Evolutionary conservation across 352 stramenopile species (phyloP), one percentile per base, ranked within the genome.

Genomic region (Globisporangium nagaii): DNA sequence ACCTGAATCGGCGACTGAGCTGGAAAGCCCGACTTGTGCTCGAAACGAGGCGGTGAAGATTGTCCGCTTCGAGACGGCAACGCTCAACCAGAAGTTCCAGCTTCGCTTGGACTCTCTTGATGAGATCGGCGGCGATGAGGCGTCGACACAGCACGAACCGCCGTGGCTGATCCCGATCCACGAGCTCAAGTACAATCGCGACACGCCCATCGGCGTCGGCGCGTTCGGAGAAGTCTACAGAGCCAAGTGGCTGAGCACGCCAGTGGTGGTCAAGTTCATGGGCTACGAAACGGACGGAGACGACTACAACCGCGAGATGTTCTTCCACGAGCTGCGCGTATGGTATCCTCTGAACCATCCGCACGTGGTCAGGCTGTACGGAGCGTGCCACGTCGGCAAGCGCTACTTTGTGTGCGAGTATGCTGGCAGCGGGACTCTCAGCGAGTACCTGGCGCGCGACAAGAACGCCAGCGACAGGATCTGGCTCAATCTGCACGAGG

Each of bases 391-490:
- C 20, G 13, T 45, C 3, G 39, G 20, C 39, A 45, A 45, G 37
- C 37, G 37, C 7, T 42, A 42, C 37, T 42, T 37, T 27, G 43
- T 50, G 43, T 22, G 19, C 27, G 44, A 51, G 28, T 25, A 39
- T 28, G 30, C 30, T 22, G n/a, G 11, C 19, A 41, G 20, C 30
- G 44, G 44, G 8, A 40, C 44, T 9, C 44, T 52, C 27, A 40
- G 9, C 3, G 12, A 40, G 11, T 52, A 52, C 19, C 19, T 52
- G n/a, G 44, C 30, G 4, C 15, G 25, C n/a, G 36, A 25, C 36
- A 42, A 42, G 36, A 32, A 35, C 11, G 25, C 8, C 94, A 98
- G 70, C 94, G 93, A 17, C 3, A 32, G 50, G 13, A 42, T 49
- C 4, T 70, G 58, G 58, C 15, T 34, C 15, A 63, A 56, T 25